Conservation (phyloP, 805 yeast genomes). For the Candida incommunis region DNA sequence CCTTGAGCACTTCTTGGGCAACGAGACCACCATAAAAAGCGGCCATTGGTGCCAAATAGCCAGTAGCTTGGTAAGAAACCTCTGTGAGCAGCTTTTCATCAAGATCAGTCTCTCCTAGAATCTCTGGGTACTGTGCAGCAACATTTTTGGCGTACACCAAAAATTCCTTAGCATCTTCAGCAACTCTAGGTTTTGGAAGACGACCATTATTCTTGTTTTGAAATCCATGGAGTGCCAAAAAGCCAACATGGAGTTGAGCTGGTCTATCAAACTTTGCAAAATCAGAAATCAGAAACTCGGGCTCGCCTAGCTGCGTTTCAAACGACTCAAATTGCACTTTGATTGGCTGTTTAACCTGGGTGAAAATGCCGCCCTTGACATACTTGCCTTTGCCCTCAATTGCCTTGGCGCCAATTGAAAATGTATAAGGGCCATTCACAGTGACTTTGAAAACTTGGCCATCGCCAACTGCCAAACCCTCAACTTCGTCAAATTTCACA, state of each 20-base stretch:
- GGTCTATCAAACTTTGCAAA: slow-evolving; percentile 93
- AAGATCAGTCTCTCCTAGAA: slow-evolving; percentile 43
- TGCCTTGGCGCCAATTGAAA: slow-evolving; percentile 39
- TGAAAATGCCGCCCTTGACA: slow-evolving; percentile 74
- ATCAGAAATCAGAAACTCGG: slow-evolving; percentile 73
- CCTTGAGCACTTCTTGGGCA: slow-evolving; percentile 94
- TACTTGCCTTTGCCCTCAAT: slow-evolving; percentile 49
- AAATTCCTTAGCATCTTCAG: slow-evolving; percentile 58
- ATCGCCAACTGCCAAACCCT: slow-evolving; percentile 70
- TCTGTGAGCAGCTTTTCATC: slow-evolving; percentile 56
- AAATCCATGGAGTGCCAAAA: slow-evolving; percentile 77
- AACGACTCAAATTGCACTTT: slow-evolving; percentile 50
- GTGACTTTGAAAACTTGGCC: slow-evolving; percentile 55
- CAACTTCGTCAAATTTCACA: slow-evolving; percentile 75
- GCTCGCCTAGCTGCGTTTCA: slow-evolving; percentile 48
- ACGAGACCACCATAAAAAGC: slow-evolving; percentile 89
- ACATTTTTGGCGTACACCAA: slow-evolving; percentile 45
- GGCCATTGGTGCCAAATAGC: slow-evolving; percentile 80
- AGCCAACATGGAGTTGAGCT: slow-evolving; percentile 77
- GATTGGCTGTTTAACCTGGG: slow-evolving; percentile 79
- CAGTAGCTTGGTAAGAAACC: slow-evolving; percentile 72
- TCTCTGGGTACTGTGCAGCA: slow-evolving; percentile 39
- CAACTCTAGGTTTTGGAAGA: slow-evolving; percentile 66
- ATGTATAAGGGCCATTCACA: slow-evolving; percentile 92
- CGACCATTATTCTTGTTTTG: slow-evolving; percentile 42